Evolutionary conservation across 139 green algal species (phyloP), one percentile per base, ranked within the genome.

Genomic region (Pleodorina starrii): DNA sequence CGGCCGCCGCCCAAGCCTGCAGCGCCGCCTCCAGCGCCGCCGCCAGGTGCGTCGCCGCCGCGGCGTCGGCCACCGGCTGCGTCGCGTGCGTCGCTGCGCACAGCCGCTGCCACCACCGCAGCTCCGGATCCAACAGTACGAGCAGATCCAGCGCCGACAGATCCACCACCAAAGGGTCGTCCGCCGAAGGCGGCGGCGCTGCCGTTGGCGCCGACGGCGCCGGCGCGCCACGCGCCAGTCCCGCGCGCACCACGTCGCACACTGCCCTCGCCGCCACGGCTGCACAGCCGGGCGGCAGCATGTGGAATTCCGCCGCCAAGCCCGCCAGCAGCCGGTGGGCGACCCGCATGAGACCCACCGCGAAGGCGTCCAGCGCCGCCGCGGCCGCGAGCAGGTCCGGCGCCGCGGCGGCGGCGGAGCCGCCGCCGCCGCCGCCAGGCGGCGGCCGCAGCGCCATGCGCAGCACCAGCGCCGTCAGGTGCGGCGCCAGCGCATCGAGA

Each of bases 21-120:
- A 79, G 66, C 32, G 82, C 66, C 1, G 66, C 32, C 44, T 88
- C 66, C 32, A 88, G 66, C 35, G 44, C 82, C 21, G 10, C 82
- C 82, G 66, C 32, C 66, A 88, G 66, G 32, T 50, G 44, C 82
- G 66, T 46, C 23, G 63, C 63, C 23, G 82, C 44, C 35, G 46
- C 63, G 6, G 82, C 82, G 0, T 50, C 60, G 0, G 82, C 63
- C 46, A 88, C 0, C 2, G 40, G 63, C 82, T 88, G 82, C 66
- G 66, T 79, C 7, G 82, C 82, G 44, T 88, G 82, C 21, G 66
- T 80, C 25, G 63, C 66, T 29, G 44, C 21, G 43, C 82, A 88
- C 60, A 88, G 44, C 32, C 82, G 63, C 66, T 88, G 82, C 82
- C 82, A 88, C 82, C 82, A 88, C n/a, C 82, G 63, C 32, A 88